phyloP scores from a whole-genome alignment of 345 rosid genomes.

The Clausena lansium region DNA sequence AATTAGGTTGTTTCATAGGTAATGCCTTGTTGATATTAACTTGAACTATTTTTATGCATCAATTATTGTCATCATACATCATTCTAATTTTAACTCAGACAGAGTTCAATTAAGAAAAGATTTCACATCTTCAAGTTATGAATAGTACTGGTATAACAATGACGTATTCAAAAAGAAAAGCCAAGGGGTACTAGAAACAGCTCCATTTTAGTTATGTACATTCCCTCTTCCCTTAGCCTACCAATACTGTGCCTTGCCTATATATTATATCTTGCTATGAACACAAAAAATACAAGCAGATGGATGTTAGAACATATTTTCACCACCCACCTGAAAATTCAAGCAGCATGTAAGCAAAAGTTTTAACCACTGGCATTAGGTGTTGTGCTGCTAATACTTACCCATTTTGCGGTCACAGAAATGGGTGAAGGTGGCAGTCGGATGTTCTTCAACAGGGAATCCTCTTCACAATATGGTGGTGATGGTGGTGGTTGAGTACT shows the following conservation, averaged over 20 bases:
- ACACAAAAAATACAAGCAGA: not conserved
- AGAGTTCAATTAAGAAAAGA: not conserved
- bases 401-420: conserved; percentile 58
- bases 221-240: not conserved
- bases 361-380: conserved; percentile 31
- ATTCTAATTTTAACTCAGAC: not conserved
- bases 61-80: not conserved
- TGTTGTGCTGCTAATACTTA: conserved; percentile 37
- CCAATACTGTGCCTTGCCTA: not conserved
- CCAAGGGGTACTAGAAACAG: not conserved
- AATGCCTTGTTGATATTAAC: too few relatives aligned
- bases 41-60: too few relatives aligned
- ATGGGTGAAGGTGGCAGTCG: conserved; percentile 45
- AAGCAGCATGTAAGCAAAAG: not conserved
- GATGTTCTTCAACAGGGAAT: conserved; percentile 27
- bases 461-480: conserved; percentile 36
- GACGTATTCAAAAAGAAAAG: not conserved
- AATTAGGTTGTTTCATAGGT: too few relatives aligned
- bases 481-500: conserved; percentile 29
- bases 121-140: not conserved
- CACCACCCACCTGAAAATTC: not conserved
- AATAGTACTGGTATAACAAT: not conserved
- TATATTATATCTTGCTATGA: not conserved
- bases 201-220: not conserved
- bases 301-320: not conserved